Base-by-base conservation (phyloP, 2,329 filamentous ascomycete species). In the Fusarium coicis region DNA sequence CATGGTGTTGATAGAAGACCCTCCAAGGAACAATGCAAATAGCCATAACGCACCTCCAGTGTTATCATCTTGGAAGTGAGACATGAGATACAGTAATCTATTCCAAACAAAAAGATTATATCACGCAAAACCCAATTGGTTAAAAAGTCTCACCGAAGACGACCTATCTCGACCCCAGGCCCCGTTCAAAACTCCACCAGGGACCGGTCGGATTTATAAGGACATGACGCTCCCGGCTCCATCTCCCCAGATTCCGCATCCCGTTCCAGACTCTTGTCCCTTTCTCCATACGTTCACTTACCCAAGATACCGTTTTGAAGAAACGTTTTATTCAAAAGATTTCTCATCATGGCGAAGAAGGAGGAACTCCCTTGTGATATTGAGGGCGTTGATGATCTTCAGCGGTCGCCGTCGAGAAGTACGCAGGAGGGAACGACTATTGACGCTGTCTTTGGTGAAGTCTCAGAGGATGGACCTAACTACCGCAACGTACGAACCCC, bases 171-270 rank as follows among this genome's bases (percentile, higher is more conserved):
- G 14, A 36, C 36, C 18, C 18, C 12, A 43, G 8, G 40, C 18
- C 46, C 50, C n/a, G n/a, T 26, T 5, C 12, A 9, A 16, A 49
- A 42, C 23, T 9, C 44, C 52, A 53, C 61, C n/a, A n/a, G n/a
- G n/a, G n/a, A n/a, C n/a, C n/a, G 19, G 12, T 18, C 36, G 12
- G 21, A 28, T 57, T 69, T 69, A 69, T 47, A 69, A 69, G 52
- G 57, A 26, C 43, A 57, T 57, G 40, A 43, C 40, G 43, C 34
- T 37, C 65, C 50, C 30, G 65, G 36, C 28, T 47, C 65, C 66
- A 69, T 69, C 40, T 69, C 66, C 66, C 65, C 65, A 68, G 66
- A 69, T 64, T 69, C 37, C n/a, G 18, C 14, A 55, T 32, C 5
- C 52, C 40, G 40, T 66, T 66, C 36, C 40, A 60, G 42, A 58